Evolutionary conservation across 2,329 filamentous ascomycete genomes (phyloP).

Genomic region (Ophiostoma tasmaniense): DNA sequence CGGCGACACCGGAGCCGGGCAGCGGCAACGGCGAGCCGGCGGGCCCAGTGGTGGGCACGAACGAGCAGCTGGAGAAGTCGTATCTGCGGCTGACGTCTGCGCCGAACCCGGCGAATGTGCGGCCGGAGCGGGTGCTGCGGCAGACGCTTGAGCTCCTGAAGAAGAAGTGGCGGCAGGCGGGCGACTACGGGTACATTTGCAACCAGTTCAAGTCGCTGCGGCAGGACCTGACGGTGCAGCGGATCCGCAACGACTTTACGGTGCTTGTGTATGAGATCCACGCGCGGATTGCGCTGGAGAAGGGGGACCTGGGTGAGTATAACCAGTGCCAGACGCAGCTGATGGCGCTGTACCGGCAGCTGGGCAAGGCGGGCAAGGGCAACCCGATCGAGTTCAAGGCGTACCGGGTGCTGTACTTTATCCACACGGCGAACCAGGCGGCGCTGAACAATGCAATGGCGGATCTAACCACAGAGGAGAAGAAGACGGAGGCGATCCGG

Average conservation of each 20-base stretch:
- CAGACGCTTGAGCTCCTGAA: constrained; percentile 83
- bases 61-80: constrained; percentile 77
- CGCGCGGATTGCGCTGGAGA: constrained; percentile 93
- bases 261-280: constrained; percentile 96
- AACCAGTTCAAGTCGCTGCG: constrained; percentile 98
- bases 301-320: constrained; percentile 99
- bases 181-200: constrained; percentile 95
- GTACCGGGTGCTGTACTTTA: constrained; percentile 99
- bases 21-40: constrained; percentile 34
- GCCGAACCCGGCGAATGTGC: constrained; percentile 80
- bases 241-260: constrained; percentile 93
- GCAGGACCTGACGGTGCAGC: constrained; percentile 96
- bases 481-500: constrained; percentile 72
- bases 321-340: constrained; percentile 99
- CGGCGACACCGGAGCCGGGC: constrained; percentile 31
- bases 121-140: constrained; percentile 69
- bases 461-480: constrained; percentile 98
- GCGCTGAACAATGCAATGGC: constrained; percentile 97
- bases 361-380: constrained; percentile 54
- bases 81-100: constrained; percentile 90
- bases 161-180: constrained; percentile 87
- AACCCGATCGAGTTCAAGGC: constrained; percentile 95
- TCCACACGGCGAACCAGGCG: constrained; percentile 96
- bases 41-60: constrained; percentile 77
- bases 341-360: constrained; percentile 75